Conservation (phyloP, 2,329 filamentous ascomycete species). For the Botrytis pseudocinerea region DNA sequence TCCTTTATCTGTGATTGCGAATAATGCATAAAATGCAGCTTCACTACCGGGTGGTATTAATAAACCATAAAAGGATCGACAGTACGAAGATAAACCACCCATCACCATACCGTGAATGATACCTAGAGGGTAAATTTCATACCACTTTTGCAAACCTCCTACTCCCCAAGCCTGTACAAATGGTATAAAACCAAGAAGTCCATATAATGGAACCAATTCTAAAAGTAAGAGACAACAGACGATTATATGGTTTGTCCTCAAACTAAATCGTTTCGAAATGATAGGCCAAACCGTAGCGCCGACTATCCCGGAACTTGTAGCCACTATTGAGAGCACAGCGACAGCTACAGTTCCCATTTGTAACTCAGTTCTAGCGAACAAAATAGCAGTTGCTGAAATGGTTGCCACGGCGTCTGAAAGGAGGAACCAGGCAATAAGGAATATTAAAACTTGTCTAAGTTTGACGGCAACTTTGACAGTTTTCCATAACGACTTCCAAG, state of each 20-base stretch:
- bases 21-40: slow-evolving; percentile 82
- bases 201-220: slow-evolving; percentile 90
- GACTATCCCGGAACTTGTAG: slow-evolving; percentile 77
- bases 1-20: slow-evolving; percentile 80
- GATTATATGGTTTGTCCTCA: slow-evolving; percentile 84
- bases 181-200: slow-evolving; percentile 82
- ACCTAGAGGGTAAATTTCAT: slow-evolving; percentile 95
- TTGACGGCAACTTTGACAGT: slow-evolving; percentile 74
- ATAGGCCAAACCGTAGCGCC: slow-evolving; percentile 90
- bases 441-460: slow-evolving; percentile 72
- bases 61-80: slow-evolving; percentile 87
- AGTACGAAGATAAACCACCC: slow-evolving; percentile 90
- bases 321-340: slow-evolving; percentile 91
- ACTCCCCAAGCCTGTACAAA: slow-evolving; percentile 73
- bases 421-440: slow-evolving; percentile 89
- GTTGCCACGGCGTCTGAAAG: slow-evolving; percentile 93
- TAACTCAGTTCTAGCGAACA: slow-evolving; percentile 92
- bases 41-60: slow-evolving; percentile 93
- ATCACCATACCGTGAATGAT: slow-evolving; percentile 91
- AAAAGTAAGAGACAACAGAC: slow-evolving; percentile 89
- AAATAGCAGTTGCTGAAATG: slow-evolving; percentile 87
- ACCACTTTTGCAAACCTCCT: slow-evolving; percentile 84
- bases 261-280: slow-evolving; percentile 67
- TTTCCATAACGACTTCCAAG: slow-evolving; percentile 82
- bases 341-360: slow-evolving; percentile 86